These are phyloP conservation scores for Nannizziopsis barbatae DNA, from an alignment of 2,329 filamentous ascomycete genomes.

Conservation along the genomic window DNA sequence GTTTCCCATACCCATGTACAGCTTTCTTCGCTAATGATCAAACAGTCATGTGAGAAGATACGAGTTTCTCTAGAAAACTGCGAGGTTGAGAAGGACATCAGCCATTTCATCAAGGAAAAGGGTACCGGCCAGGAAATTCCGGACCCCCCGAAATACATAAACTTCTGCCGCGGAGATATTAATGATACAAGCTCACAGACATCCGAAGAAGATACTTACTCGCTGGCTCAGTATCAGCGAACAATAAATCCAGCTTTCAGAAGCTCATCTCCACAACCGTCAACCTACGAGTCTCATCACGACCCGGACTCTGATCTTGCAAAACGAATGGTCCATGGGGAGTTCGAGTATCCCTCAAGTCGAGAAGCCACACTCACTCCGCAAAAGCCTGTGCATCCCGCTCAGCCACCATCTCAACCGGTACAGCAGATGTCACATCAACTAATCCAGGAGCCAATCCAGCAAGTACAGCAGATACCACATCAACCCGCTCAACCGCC, in stretches of 20 bases:
- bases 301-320: conserved; percentile 67
- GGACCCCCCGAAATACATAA: conserved; percentile 94
- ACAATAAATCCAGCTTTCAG: conserved; percentile 93
- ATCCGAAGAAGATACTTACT: conserved; percentile 85
- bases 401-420: conserved; percentile 18
- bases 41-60: conserved; percentile 80
- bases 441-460: not conserved
- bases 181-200: conserved; percentile 69
- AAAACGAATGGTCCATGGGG: conserved; percentile 54
- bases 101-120: conserved; percentile 71
- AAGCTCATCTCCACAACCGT: conserved; percentile 91
- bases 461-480: conserved; percentile 11
- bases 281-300: conserved; percentile 82
- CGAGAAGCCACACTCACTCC: conserved; percentile 44
- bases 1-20: conserved; percentile 18
- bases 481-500: not conserved
- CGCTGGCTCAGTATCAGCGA: conserved; percentile 87
- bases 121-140: conserved; percentile 97
- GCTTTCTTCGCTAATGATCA: conserved; percentile 1
- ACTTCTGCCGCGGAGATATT: conserved; percentile 84
- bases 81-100: conserved; percentile 93
- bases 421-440: conserved; percentile 8
- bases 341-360: conserved; percentile 36
- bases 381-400: conserved; percentile 36
- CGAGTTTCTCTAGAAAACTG: conserved; percentile 85